These are phyloP conservation scores for Cladosporium sp. DNA, from an alignment of 2,329 filamentous ascomycete genomes.

Conservation along the genomic window DNA sequence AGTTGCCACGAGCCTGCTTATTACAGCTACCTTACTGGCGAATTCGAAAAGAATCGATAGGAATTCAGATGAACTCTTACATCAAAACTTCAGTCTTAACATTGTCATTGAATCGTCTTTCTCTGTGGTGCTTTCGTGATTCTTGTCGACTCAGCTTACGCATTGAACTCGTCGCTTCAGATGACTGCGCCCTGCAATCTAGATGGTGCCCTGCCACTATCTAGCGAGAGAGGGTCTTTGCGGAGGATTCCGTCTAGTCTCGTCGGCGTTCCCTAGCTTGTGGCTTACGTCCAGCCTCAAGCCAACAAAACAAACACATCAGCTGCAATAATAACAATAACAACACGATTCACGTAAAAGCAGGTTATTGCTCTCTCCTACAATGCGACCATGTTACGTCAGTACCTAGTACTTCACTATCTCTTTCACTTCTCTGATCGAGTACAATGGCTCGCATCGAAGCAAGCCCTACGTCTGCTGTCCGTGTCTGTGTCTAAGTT, in stretches of 20 bases:
- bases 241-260: neutral
- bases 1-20: neutral
- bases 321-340: neutral
- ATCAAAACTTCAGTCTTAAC: neutral
- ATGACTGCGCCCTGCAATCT: neutral
- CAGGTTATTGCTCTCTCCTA: neutral
- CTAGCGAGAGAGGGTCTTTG: neutral
- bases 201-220: neutral
- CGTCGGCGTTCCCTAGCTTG: neutral
- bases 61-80: neutral
- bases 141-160: neutral
- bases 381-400: neutral
- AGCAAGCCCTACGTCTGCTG: neutral
- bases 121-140: neutral
- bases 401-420: neutral
- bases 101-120: neutral
- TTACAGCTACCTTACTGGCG: neutral
- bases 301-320: neutral
- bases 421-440: neutral
- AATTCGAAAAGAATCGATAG: neutral
- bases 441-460: neutral
- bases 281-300: neutral
- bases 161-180: neutral
- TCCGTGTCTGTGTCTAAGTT: neutral
- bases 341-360: neutral